Evolutionary conservation across 2,329 filamentous ascomycete genomes (phyloP).

Genomic region (Fusarium humuli): DNA sequence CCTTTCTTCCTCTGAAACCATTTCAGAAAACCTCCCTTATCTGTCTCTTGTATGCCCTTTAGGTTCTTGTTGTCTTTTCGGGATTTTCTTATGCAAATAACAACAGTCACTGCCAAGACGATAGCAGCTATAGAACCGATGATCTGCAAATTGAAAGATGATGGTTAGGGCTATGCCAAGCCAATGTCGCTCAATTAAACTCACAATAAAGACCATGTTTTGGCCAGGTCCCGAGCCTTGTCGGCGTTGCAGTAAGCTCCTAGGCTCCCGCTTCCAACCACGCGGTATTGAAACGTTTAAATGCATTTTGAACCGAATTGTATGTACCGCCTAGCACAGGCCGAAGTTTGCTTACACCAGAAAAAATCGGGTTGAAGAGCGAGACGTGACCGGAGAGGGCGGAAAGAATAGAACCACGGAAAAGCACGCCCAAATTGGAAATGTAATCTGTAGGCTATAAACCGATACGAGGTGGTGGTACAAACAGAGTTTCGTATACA

Average conservation of each 20-base stretch:
- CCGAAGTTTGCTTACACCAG: conserved; percentile 8
- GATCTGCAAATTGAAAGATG: conserved; percentile 25
- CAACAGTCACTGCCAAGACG: conserved; percentile 22
- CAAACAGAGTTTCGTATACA: conserved; percentile 15
- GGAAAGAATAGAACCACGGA: conserved; percentile 13
- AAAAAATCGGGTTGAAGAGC: conserved; percentile 1
- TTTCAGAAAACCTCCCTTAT: conserved; percentile 40
- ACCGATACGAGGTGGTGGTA: conserved; percentile 22
- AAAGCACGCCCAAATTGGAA: conserved; percentile 21
- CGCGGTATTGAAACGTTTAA: conserved; percentile 36
- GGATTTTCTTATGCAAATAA: conserved; percentile 26
- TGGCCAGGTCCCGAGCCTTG: conserved; percentile 20
- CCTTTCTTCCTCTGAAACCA: conserved; percentile 24
- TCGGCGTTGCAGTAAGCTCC: conserved; percentile 18
- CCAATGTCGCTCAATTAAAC: conserved; percentile 11
- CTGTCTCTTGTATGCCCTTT: conserved; percentile 28
- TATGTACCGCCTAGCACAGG: conserved; percentile 34
- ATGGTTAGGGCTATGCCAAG: conserved; percentile 7
- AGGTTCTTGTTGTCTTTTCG: conserved; percentile 27
- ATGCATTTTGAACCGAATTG: conserved; percentile 39
- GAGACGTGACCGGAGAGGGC: conserved; percentile 15
- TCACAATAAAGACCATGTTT: conserved; percentile 42
- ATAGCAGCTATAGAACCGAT: conserved; percentile 33
- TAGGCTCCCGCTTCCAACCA: conserved; percentile 33
- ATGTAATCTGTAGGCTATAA: neutral